Evolutionary conservation across 495 filamentous ascomycete genomes (phyloP).

Genomic region (Aspergillus mulundensis): DNA sequence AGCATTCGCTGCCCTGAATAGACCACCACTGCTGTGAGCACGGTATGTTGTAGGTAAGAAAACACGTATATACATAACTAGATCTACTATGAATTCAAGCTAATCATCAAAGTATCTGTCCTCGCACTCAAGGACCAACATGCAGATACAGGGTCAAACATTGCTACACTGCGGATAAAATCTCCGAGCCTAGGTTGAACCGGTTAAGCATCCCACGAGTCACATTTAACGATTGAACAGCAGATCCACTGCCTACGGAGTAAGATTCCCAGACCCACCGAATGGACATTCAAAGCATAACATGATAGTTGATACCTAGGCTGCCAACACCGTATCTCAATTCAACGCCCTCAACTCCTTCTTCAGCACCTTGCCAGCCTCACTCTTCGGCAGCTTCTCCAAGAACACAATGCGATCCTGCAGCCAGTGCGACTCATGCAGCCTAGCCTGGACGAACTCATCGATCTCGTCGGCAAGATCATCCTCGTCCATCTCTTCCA

Average conservation of each 20-base stretch:
- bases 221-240: no score
- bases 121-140: no score
- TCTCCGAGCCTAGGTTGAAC: background rate
- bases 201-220: background rate
- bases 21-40: no score
- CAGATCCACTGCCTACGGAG: no score
- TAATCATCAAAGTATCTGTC: no score
- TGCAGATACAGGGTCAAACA: background rate
- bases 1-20: no score
- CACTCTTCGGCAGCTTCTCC: constrained; percentile 69
- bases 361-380: constrained; percentile 74
- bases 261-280: no score
- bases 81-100: no score
- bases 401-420: constrained; percentile 54
- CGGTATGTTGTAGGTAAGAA: no score
- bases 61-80: no score
- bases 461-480: constrained; percentile 41
- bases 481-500: constrained; percentile 25
- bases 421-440: constrained; percentile 24
- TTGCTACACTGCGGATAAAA: background rate
- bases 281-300: background rate
- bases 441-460: constrained; percentile 8
- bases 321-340: background rate
- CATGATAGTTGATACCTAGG: background rate
- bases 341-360: constrained; percentile 44